Evolutionary conservation across 352 stramenopile genomes (phyloP).

Genomic region (Pythium volutum): DNA sequence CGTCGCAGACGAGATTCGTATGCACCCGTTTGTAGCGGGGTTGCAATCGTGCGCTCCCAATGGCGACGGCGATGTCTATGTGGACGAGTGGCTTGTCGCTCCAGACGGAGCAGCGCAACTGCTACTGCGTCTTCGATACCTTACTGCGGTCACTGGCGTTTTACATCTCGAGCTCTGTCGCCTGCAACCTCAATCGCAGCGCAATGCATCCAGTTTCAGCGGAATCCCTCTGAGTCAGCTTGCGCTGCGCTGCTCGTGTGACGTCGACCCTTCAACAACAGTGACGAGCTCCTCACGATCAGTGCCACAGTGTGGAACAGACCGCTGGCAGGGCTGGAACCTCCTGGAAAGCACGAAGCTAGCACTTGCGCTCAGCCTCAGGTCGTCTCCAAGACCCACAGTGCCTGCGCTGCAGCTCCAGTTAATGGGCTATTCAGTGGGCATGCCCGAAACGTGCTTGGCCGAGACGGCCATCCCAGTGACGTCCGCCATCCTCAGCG

Average conservation of each 20-base stretch:
- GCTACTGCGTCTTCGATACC: not conserved
- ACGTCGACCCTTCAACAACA: not conserved
- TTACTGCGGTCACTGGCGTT: not conserved
- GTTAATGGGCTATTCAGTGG: not conserved
- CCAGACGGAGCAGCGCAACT: not conserved
- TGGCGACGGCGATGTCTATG: not conserved
- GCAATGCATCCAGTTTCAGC: not conserved
- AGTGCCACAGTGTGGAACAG: not conserved
- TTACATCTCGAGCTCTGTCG: not conserved
- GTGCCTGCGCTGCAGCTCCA: not conserved
- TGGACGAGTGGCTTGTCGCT: conserved; percentile 16
- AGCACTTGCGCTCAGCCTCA: not conserved
- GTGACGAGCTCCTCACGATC: not conserved
- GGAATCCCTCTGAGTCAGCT: not conserved
- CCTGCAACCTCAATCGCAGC: not conserved
- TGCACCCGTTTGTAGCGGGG: not conserved
- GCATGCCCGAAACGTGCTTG: conserved; percentile 10
- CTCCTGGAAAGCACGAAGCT: not conserved
- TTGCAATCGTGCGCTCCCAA: not conserved
- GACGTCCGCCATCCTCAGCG: not conserved
- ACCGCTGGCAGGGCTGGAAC: too few relatives aligned
- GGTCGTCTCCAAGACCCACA: not conserved
- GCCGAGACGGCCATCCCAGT: conserved; percentile 4
- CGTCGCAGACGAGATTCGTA: not conserved
- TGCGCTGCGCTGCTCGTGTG: conserved; percentile 1